Evolutionary conservation across 2,329 filamentous ascomycete species (phyloP), one percentile per base, ranked within the genome.

Genomic region (Dactylellina leptospora): DNA sequence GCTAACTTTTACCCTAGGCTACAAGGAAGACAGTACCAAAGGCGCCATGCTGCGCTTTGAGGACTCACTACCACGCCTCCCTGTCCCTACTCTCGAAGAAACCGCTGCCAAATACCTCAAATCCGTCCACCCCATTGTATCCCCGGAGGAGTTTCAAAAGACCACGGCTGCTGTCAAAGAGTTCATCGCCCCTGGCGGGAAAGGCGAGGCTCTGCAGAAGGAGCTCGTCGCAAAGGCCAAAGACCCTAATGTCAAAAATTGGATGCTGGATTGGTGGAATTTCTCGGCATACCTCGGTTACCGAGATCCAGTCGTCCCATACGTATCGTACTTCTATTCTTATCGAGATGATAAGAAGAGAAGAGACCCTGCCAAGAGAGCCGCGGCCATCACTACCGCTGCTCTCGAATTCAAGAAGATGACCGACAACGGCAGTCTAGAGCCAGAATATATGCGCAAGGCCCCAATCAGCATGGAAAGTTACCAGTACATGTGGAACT

Each of bases 241-340:
- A 76, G 87, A 96, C 75, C 89, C 93, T 53, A 88, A 90, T 74
- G 82, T 86, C 79, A 92, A 90, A 83, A 99, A 97, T 82, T 99
- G 95, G 95, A 85, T 99, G 64, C 88, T 90, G 76, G 93, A 99
- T 77, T 99, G 95, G 95, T 99, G 95, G 95, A 97, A 99, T 80
- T 87, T 96, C 58, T 87, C 88, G 3, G 95, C 95, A 68, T 99
- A 99, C 82, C 87, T 99, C 75, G 85, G 83, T 75, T 97, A 97
- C 83, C 90, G 93, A 75, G 95, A 97, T 80, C 95, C 95, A 9
- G 91, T 99, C 48, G 91, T 97, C 16, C 95, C 95, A 73, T 99
- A 97, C 79, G 95, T 99, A 78, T 96, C 92, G 81, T 99, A 99
- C 86, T 99, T 99, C 83, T 99, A 99, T 84, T 97, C 93, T 61